A percentile compares a stretch with the other conserved stretches of the same genome.
Evolutionary conservation across 306 rosid genomes (phyloP).

Genomic region (Malus sieversii): DNA sequence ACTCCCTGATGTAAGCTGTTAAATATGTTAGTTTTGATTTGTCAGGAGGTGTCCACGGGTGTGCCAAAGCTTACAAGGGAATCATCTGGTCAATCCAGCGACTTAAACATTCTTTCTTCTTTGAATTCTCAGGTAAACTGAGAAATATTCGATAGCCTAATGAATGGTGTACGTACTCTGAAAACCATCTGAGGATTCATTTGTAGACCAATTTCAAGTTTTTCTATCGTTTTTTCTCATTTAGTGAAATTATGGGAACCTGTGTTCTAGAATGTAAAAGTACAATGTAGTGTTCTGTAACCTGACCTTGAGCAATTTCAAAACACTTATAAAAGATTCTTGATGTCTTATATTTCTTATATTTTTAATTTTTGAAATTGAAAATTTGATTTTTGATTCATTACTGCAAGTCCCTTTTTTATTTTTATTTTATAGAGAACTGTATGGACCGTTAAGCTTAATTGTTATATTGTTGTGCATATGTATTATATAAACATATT

Average conservation of each 20-base stretch:
- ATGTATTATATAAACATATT: neutral
- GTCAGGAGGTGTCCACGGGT: conserved; percentile 81
- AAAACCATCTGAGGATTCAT: conserved; percentile 9
- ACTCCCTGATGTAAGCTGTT: neutral
- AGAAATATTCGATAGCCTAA: conserved; percentile 12
- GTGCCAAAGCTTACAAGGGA: conserved; percentile 78
- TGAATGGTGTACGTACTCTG: conserved; percentile 1
- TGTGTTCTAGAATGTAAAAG: neutral
- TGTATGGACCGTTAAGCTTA: neutral
- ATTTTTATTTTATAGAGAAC: neutral
- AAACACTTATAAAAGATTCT: neutral
- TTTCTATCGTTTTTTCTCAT: neutral
- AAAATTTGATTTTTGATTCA: neutral
- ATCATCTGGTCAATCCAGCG: conserved; percentile 78
- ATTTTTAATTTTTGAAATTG: neutral
- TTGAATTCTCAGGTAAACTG: conserved; percentile 83
- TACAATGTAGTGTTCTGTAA: neutral
- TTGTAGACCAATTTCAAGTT: neutral
- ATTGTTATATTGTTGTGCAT: neutral
- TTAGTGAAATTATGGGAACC: neutral
- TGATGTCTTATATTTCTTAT: neutral
- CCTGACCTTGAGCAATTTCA: neutral
- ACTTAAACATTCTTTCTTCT: conserved; percentile 91
- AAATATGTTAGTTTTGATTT: conserved; percentile 16
- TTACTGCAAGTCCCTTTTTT: neutral